phyloP scores from a whole-genome alignment of 768 basidiomycete species.

The Leccinum uliginosum region DNA sequence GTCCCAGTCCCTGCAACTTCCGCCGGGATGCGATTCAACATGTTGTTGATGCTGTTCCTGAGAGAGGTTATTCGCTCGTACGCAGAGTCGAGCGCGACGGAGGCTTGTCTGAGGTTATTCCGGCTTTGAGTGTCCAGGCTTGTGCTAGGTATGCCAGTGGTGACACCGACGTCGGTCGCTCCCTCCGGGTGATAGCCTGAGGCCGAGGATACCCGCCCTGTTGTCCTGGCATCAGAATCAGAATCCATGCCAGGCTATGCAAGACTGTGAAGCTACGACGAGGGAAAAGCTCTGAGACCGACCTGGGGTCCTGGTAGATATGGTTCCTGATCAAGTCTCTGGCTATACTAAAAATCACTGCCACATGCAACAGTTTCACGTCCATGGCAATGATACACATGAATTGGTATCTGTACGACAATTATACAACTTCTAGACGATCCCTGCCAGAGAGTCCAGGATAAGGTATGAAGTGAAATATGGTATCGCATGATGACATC shows the following conservation, averaged over 20 bases:
- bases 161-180: constrained; percentile 7
- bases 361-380: background rate
- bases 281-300: background rate
- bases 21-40: constrained; percentile 38
- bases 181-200: constrained; percentile 10
- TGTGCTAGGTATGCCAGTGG: constrained; percentile 6
- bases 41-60: constrained; percentile 45
- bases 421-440: constrained; percentile 9
- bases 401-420: constrained; percentile 6
- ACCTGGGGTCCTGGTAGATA: background rate
- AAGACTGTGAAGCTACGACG: background rate
- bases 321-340: background rate
- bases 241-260: constrained; percentile 19
- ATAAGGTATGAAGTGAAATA: constrained; percentile 1
- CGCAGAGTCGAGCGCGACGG: constrained; percentile 50
- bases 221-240: constrained; percentile 4
- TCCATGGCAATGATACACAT: constrained; percentile 7
- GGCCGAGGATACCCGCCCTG: constrained; percentile 9
- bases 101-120: constrained; percentile 44
- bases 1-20: constrained; percentile 17
- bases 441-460: constrained; percentile 9
- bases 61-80: constrained; percentile 53
- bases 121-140: constrained; percentile 26
- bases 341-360: background rate
- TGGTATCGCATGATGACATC: constrained; percentile 5